Base-by-base conservation (phyloP, 768 basidiomycete species). In the Vararia minispora region DNA sequence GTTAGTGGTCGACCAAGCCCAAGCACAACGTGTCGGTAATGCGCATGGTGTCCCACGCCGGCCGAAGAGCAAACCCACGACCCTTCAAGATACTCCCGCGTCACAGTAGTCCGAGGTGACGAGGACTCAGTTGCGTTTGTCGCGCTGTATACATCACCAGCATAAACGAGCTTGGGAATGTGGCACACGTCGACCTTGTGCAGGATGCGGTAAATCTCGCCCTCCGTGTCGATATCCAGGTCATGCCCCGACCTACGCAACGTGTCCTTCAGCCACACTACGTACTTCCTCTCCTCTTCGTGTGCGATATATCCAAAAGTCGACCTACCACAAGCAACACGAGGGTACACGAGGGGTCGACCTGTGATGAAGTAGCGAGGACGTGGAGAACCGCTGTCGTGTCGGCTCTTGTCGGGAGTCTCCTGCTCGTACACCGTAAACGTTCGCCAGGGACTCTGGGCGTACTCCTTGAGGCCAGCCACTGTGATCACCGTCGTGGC, bases 241-340 rank as follows among this genome's bases (percentile, higher is more conserved):
- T n/a, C n/a, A n/a, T n/a, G n/a, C n/a, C n/a, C n/a, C n/a, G n/a
- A n/a, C n/a, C n/a, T n/a, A 5, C 35, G 23, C 35, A 23, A 37
- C 10, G 26, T n/a, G 35, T 37, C 35, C 35, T 37, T 37, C 17
- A 41, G 17, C 9, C 22, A 41, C 5, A 41, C 39, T 12, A 23
- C 20, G 22, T 14, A 13, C 12, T 12, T 34, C 11, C 16, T 24
- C 33, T 10, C 17, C 13, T 27, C 12, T 5, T 34, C 39, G 13
- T 28, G 28, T 12, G 39, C 31, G 4, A 36, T 36, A 6, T 22
- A 36, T 3, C 35, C 35, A n/a, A 26, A 36, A 16, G 35, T 36
- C 0, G 33, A 21, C 9, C 33, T 13, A 3, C 33, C 33, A 4
- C 22, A 23, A 9, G 25, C n/a, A n/a, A n/a, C n/a, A 24, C 21